Base-by-base conservation (phyloP, 73 alveolate genomes). In the Tetrahymena malaccensis region DNA sequence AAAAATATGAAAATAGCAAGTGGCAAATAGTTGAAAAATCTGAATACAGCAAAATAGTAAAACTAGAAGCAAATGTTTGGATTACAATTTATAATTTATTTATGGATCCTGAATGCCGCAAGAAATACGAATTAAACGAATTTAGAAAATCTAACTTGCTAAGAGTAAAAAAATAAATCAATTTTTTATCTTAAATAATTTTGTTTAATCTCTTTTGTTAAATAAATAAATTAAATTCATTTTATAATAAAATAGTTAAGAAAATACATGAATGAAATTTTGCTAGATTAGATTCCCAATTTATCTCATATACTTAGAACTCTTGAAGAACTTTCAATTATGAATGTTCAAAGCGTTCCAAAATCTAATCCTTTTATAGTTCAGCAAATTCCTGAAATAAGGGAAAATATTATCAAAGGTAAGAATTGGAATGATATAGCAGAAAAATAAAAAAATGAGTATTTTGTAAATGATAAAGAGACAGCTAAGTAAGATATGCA, bases 51-150 rank as follows among this genome's bases (percentile, higher is more conserved):
- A 98, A 97, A 96, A 96, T 98, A 25, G 98, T 99, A 3, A 98
- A 99, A 96, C 94, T 97, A 93, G 99, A 99, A 96, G 99, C 99
- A 0, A 98, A 99, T 97, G 98, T 99, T 5, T 99, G 99, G 99
- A 98, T 99, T 38, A 97, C 99, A 83, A 96, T 99, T 55, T 99
- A 98, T 98, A 99, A 99, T 97, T 94, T 99, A 95, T 99, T 98
- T 95, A 98, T 99, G 99, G 98, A 98, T 93, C 98, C 97, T 27
- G 99, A 99, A 96, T 97, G 99, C 83, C 97, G 99, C 43, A 96
- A 99, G 50, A 98, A 99, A 95, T 99, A 99, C 96, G 99, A 99
- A 97, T 97, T 99, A 55, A 99, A 99, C 31, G 97, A 99, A 56
- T 98, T 97, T 97, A 96, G 99, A 50, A 98, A 99, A 94, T 97